Evolutionary conservation across 495 filamentous ascomycete genomes (phyloP).

Genomic region (Aspergillus funiculosus): DNA sequence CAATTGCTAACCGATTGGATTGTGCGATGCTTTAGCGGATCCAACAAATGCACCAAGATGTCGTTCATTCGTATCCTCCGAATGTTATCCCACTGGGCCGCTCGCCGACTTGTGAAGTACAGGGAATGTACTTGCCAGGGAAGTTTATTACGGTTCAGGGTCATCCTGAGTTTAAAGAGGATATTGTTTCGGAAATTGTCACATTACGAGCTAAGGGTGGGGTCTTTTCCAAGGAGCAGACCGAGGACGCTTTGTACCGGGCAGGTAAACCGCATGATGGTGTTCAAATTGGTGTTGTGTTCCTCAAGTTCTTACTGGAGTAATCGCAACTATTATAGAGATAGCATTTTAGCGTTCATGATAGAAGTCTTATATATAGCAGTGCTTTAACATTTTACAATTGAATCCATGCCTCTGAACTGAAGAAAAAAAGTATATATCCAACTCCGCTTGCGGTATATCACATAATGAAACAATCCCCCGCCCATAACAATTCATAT

Average conservation of each 20-base stretch:
- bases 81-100: slow-evolving; percentile 59
- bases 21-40: slow-evolving; percentile 50
- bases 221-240: slow-evolving; percentile 60
- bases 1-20: slow-evolving; percentile 3
- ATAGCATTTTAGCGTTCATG: too few relatives aligned
- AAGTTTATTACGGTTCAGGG: slow-evolving; percentile 77
- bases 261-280: slow-evolving; percentile 70
- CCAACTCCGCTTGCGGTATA: too few relatives aligned
- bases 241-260: slow-evolving; percentile 59
- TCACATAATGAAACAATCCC: too few relatives aligned
- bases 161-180: slow-evolving; percentile 80
- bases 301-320: slow-evolving; percentile 64
- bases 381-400: too few relatives aligned
- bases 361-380: too few relatives aligned
- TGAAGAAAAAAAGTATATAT: too few relatives aligned
- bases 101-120: slow-evolving; percentile 62
- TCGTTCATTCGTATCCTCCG: slow-evolving; percentile 59
- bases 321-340: not conserved
- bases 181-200: slow-evolving; percentile 69
- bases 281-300: slow-evolving; percentile 57
- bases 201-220: slow-evolving; percentile 51
- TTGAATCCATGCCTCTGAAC: too few relatives aligned
- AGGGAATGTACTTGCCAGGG: slow-evolving; percentile 69
- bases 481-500: too few relatives aligned
- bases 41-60: slow-evolving; percentile 87